A percentile compares a stretch with the other conserved stretches of the same genome.
Conservation (phyloP, 345 rosid species). For the Leavenworthia alabamica region DNA sequence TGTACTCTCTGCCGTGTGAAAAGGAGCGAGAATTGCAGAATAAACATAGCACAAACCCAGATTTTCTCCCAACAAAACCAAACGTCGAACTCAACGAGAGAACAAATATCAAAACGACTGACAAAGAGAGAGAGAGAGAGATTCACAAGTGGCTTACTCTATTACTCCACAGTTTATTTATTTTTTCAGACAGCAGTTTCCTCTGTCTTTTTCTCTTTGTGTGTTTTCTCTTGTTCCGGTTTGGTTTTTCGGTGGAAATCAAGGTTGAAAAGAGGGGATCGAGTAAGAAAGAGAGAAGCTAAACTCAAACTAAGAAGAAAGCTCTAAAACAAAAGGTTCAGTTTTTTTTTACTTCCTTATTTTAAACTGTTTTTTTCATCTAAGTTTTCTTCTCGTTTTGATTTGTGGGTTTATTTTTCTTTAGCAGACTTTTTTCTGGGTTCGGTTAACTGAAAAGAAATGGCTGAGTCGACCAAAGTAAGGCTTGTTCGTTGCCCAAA, state of each 20-base stretch:
- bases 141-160: neutral
- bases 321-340: conserved; percentile 7
- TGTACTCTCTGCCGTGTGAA: conserved; percentile 23
- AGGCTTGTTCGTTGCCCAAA: conserved; percentile 90
- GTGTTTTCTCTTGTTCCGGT: conserved; percentile 10
- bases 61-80: conserved; percentile 27
- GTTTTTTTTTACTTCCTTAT: neutral
- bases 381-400: neutral
- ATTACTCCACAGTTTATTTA: neutral
- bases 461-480: conserved; percentile 60
- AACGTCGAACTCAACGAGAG: conserved; percentile 29
- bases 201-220: conserved; percentile 18
- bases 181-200: conserved; percentile 10
- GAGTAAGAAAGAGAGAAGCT: conserved; percentile 3
- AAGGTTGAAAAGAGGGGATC: neutral
- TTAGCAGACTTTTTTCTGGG: neutral
- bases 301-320: conserved; percentile 5
- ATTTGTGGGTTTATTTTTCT: neutral
- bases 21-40: conserved; percentile 17
- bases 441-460: conserved; percentile 12
- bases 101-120: neutral
- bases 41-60: conserved; percentile 10
- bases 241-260: conserved; percentile 18
- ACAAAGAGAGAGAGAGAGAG: neutral
- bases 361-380: neutral